Percentiles rank a stretch among this genome's conserved stretches.
Conservation (phyloP, 257 asterid species). For the Echites panduratus region DNA sequence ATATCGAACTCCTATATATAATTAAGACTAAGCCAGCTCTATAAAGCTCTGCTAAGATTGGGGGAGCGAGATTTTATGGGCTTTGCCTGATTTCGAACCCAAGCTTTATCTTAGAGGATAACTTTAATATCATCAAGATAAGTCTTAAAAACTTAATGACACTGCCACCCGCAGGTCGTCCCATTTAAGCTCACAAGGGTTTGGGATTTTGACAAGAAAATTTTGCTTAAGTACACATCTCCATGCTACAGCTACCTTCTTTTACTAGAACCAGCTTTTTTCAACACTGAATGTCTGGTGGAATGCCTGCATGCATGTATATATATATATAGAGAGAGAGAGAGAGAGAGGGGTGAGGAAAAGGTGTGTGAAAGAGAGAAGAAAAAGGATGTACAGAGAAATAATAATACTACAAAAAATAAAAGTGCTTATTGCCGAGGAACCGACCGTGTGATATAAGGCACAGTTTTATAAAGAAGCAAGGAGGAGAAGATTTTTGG, state of each 20-base stretch:
- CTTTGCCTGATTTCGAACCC: no score
- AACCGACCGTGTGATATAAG: slow-evolving; percentile 24
- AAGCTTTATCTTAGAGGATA: no score
- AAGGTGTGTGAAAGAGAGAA: not conserved
- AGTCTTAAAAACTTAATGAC: no score
- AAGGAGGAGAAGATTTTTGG: not conserved
- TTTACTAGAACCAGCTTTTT: not conserved
- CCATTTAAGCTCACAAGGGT: no score
- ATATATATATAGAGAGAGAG: not conserved
- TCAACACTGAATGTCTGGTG: slow-evolving; percentile 2
- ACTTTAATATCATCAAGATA: no score
- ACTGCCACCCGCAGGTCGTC: no score
- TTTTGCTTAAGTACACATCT: not conserved
- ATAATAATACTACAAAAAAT: not conserved
- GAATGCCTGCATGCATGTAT: not conserved
- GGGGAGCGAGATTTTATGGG: no score
- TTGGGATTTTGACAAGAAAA: no score
- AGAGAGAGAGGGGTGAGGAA: not conserved
- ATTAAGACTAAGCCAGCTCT: no score
- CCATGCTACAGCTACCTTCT: not conserved
- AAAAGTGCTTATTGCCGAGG: slow-evolving; percentile 10
- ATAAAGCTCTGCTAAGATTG: no score
- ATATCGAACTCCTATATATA: no score
- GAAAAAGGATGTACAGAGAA: not conserved
- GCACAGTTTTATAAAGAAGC: slow-evolving; percentile 18